Evolutionary conservation across 148 eudicot species (phyloP), one percentile per base, ranked within the genome.

Genomic region (Tetragonia tetragonoides): DNA sequence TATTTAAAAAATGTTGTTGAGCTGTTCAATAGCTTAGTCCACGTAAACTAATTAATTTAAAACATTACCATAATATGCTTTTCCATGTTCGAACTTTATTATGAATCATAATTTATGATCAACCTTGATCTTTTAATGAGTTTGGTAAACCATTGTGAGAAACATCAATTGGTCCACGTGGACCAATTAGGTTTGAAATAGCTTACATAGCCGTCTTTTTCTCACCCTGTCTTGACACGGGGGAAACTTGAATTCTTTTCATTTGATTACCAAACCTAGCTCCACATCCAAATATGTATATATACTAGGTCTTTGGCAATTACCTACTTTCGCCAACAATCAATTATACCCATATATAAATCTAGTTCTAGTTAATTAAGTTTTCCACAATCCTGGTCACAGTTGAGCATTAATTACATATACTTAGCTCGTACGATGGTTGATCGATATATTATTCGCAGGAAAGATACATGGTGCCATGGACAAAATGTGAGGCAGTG

Each of bases 381-480:
- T 28, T 0, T 28, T 28, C 34, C 34, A 28, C 0, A 28, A 28
- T 28, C 34, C 34, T 28, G 34, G 34, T 28, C 34, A 28, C 1
- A 28, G 1, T 28, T 28, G 34, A 28, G 34, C 34, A 28, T 28
- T 28, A 28, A 28, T 28, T 28, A 28, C 34, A 28, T 28, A 28
- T 28, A 28, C 34, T 28, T 28, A 28, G 34, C 34, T 28, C 34
- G 34, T 28, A 28, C 1, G 34, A 28, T 28, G 34, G 34, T 28
- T 28, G 34, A 16, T 21, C n/a, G 7, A 18, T 21, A 20, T 5
- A n/a, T 61, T 5, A 24, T 65, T 10, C 17, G 44, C 74, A 70
- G 74, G 74, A 70, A 47, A 46, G 20, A 3, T 88, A 83, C 78
- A 83, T 85, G 82, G 90, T 89, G 68, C 89, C 89, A 74, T 80